phyloP scores from a whole-genome alignment of 31 red algal genomes.

The Endocladia muricata region DNA sequence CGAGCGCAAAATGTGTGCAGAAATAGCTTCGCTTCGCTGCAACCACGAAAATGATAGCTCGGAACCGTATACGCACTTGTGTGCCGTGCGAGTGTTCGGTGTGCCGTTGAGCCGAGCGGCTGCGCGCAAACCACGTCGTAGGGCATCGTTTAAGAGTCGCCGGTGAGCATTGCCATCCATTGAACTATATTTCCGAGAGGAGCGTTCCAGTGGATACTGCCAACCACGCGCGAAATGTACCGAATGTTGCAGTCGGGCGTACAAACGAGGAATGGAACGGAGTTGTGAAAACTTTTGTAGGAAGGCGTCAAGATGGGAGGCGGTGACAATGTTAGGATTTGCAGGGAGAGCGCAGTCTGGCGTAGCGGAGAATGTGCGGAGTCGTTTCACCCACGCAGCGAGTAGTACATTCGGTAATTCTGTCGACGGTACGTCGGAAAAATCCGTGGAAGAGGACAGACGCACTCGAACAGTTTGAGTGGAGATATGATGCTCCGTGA shows the following conservation, averaged over 20 bases:
- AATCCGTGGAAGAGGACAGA: constrained; percentile 26
- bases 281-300: constrained; percentile 34
- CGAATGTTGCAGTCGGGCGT: no score
- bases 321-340: constrained; percentile 61
- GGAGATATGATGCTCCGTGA: constrained; percentile 27
- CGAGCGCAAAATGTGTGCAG: constrained; percentile 30
- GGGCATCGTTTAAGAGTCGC: no score
- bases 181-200: no score
- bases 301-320: constrained; percentile 35
- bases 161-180: no score
- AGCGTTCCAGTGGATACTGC: no score
- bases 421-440: constrained; percentile 33
- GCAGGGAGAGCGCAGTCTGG: constrained; percentile 6
- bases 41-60: constrained; percentile 41
- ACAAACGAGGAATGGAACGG: constrained; percentile 24
- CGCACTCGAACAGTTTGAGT: constrained; percentile 25
- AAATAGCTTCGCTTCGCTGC: constrained; percentile 14
- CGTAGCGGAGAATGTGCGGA: constrained; percentile 2
- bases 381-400: constrained; percentile 24
- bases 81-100: not conserved
- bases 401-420: constrained; percentile 31
- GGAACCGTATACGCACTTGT: not conserved
- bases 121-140: constrained; percentile 18
- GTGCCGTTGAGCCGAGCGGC: not conserved
- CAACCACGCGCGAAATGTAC: no score